phyloP scores from a whole-genome alignment of 2,329 filamentous ascomycete genomes.

The Exserohilum turcica region DNA sequence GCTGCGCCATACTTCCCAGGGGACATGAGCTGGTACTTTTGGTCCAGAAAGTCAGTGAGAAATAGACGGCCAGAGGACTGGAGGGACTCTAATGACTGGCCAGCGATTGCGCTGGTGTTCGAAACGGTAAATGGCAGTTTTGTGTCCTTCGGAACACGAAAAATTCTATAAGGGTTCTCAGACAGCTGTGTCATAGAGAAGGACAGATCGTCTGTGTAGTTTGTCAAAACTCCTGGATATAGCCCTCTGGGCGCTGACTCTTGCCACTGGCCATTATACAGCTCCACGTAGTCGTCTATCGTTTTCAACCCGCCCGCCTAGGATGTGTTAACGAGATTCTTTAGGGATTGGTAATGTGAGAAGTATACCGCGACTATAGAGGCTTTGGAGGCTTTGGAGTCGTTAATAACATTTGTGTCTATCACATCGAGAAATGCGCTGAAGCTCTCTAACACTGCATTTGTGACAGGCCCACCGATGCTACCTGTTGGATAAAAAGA shows the following conservation, averaged over 20 bases:
- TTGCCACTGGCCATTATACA: constrained; percentile 2
- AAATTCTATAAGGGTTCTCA: constrained; percentile 12
- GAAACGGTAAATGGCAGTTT: constrained; percentile 9
- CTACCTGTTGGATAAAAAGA: background rate
- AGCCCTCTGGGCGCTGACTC: background rate
- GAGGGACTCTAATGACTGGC: constrained; percentile 42
- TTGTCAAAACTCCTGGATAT: constrained; percentile 15
- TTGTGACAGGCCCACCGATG: background rate
- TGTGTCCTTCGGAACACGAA: constrained; percentile 5
- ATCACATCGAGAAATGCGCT: background rate
- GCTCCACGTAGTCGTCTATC: constrained; percentile 3
- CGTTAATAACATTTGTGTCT: background rate
- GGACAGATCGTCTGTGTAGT: constrained; percentile 17
- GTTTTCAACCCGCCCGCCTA: background rate
- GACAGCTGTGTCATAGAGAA: constrained; percentile 21
- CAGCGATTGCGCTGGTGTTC: background rate
- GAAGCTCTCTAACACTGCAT: background rate
- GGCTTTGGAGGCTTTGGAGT: background rate
- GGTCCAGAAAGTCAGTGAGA: background rate
- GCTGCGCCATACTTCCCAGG: constrained; percentile 47
- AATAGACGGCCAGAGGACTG: constrained; percentile 40
- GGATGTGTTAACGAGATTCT: background rate
- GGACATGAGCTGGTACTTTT: background rate
- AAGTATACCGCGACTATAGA: background rate
- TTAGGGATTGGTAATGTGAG: background rate